phyloP scores from a whole-genome alignment of 2,329 filamentous ascomycete species.

The Botrytis cinerea region DNA sequence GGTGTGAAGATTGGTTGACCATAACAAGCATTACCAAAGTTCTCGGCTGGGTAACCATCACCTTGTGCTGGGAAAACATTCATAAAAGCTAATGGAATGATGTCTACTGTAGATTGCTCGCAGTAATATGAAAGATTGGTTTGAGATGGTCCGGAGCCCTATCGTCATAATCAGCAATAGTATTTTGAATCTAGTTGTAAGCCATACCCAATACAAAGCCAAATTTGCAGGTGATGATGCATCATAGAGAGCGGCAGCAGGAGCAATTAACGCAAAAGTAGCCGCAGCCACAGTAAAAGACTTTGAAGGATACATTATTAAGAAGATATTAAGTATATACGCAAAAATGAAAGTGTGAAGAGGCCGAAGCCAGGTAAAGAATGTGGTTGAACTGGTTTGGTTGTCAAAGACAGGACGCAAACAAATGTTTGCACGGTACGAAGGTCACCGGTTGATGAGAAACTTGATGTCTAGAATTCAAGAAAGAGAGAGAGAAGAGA shows the following conservation, averaged over 20 bases:
- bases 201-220: constrained; percentile 47
- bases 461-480: constrained; percentile 31
- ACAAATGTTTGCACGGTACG: constrained; percentile 41
- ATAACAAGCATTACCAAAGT: constrained; percentile 49
- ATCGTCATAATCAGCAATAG: constrained; percentile 20
- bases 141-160: constrained; percentile 48
- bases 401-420: constrained; percentile 43
- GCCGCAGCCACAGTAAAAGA: constrained; percentile 33
- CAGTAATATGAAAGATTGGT: constrained; percentile 45
- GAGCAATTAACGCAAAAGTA: constrained; percentile 35
- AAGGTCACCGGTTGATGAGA: constrained; percentile 30
- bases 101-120: constrained; percentile 45
- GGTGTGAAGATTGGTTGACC: constrained; percentile 41
- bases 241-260: constrained; percentile 39
- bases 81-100: constrained; percentile 49
- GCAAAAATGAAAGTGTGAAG: constrained; percentile 18
- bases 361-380: constrained; percentile 33
- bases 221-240: constrained; percentile 45
- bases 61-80: constrained; percentile 47
- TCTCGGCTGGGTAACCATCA: constrained; percentile 47
- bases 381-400: constrained; percentile 35
- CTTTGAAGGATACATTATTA: constrained; percentile 41
- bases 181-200: background rate
- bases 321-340: constrained; percentile 29
- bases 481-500: constrained; percentile 27